Evolutionary conservation across 495 filamentous ascomycete genomes (phyloP).

Genomic region (Corynascus novoguineensis): DNA sequence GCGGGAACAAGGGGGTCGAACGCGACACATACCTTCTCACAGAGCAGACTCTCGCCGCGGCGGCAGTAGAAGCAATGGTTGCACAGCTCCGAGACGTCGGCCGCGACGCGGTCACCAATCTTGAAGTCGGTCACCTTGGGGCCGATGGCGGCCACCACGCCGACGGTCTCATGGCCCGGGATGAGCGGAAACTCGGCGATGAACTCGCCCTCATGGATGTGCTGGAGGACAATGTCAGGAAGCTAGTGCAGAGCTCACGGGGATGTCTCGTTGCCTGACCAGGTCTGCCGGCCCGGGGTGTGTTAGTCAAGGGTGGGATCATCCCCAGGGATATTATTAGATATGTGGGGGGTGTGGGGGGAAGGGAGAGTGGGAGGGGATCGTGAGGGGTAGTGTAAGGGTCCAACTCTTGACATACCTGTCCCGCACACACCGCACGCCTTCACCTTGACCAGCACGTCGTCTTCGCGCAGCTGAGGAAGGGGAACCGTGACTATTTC

Average conservation of each 20-base stretch:
- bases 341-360: too few relatives aligned
- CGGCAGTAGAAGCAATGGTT: slow-evolving; percentile 70
- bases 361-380: background rate
- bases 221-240: slow-evolving; percentile 22
- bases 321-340: too few relatives aligned
- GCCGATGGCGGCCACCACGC: slow-evolving; percentile 49
- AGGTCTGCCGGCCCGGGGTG: background rate
- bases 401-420: slow-evolving; percentile 38
- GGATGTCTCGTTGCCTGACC: background rate
- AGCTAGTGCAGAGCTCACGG: background rate
- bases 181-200: slow-evolving; percentile 37
- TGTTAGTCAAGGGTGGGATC: background rate
- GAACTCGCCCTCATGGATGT: slow-evolving; percentile 55
- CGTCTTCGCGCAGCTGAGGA: slow-evolving; percentile 53
- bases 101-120: slow-evolving; percentile 60
- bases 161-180: slow-evolving; percentile 53
- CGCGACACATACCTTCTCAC: slow-evolving; percentile 47
- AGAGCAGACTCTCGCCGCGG: slow-evolving; percentile 60
- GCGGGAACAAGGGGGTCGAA: too few relatives aligned
- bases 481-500: slow-evolving; percentile 56
- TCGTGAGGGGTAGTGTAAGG: background rate
- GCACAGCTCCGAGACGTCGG: slow-evolving; percentile 60
- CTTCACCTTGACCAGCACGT: slow-evolving; percentile 59
- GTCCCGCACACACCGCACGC: slow-evolving; percentile 68
- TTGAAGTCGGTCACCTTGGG: slow-evolving; percentile 55